Evolutionary conservation across 306 rosid species (phyloP).

Genomic region (Corylus americana): DNA sequence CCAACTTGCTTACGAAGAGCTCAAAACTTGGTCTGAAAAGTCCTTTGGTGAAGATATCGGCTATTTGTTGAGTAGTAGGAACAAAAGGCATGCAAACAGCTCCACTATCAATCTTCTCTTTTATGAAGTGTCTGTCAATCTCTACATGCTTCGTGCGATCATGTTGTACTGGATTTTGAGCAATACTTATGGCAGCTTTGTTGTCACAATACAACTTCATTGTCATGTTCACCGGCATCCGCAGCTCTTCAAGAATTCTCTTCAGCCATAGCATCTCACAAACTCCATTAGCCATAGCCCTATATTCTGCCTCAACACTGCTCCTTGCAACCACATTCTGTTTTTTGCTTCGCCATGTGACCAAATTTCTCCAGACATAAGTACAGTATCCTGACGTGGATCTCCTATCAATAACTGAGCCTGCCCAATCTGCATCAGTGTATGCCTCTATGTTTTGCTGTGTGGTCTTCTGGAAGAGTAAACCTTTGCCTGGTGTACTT

Average conservation of each 20-base stretch:
- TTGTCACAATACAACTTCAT: constrained; percentile 10
- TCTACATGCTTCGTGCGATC: background rate
- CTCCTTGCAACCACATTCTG: background rate
- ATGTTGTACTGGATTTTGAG: constrained; percentile 7
- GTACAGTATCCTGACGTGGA: constrained; percentile 3
- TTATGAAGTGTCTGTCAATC: no score
- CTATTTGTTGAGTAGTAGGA: no score
- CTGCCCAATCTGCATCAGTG: background rate
- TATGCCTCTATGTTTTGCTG: background rate
- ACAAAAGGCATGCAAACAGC: no score
- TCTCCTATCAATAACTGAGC: background rate
- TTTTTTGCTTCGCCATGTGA: constrained; percentile 6
- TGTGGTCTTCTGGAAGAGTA: background rate
- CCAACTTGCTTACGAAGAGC: no score
- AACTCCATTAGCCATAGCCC: constrained; percentile 1
- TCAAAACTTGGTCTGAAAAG: no score
- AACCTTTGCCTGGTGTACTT: background rate
- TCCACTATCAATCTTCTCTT: no score
- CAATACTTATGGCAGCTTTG: constrained; percentile 10
- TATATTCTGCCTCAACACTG: constrained; percentile 2
- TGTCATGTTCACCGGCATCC: background rate
- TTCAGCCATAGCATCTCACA: constrained; percentile 4
- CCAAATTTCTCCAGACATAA: constrained; percentile 6
- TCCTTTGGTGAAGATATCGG: no score
- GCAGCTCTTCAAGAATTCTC: background rate